A percentile compares a stretch with the other conserved stretches of the same genome.
These are phyloP conservation scores for Plasmodium gonderi DNA, from an alignment of 169 alveolate species.

Conservation along the genomic window DNA sequence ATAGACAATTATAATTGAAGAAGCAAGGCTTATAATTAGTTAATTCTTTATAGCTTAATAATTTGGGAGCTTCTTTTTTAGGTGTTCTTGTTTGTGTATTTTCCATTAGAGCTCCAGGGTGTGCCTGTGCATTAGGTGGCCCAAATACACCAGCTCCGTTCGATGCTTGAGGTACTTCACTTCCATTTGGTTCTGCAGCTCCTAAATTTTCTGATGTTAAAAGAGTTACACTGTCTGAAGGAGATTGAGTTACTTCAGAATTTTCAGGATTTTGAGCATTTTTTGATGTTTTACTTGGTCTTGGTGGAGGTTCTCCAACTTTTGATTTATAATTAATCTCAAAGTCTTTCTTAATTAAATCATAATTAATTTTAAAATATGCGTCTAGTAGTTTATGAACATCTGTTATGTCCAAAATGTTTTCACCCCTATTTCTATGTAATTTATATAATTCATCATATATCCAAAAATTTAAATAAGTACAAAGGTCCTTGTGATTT, in stretches of 20 bases:
- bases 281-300: too few species aligned
- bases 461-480: background rate
- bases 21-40: background rate
- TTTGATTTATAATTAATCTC: background rate
- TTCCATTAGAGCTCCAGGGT: too few species aligned
- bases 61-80: background rate
- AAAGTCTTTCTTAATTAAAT: background rate
- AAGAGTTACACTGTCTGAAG: too few species aligned
- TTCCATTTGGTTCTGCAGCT: too few species aligned
- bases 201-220: too few species aligned
- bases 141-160: too few species aligned
- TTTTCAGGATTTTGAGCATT: too few species aligned
- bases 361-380: background rate
- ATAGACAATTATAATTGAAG: background rate
- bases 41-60: background rate
- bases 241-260: too few species aligned
- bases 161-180: too few species aligned
- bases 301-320: too few species aligned
- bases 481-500: background rate
- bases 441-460: background rate
- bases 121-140: too few species aligned
- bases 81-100: background rate
- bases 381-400: background rate
- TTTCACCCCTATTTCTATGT: background rate
- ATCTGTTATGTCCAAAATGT: background rate